Evolutionary conservation across 2,329 filamentous ascomycete species (phyloP).

Genomic region (Thielaviopsis populi): DNA sequence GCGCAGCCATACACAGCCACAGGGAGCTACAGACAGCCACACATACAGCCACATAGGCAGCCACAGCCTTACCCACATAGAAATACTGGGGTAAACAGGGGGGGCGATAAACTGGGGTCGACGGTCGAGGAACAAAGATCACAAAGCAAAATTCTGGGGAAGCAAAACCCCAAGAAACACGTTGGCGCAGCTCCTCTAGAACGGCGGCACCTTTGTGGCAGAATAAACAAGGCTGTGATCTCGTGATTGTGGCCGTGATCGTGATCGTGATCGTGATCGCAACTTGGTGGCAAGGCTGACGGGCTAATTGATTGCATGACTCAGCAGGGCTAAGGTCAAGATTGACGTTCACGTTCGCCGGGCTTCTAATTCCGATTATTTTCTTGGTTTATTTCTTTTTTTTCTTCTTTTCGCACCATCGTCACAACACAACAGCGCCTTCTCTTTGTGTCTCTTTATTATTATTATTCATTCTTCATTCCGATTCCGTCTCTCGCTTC

Average conservation of each 20-base stretch:
- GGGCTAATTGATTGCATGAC: neutral
- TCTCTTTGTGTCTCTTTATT: neutral
- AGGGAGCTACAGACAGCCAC: too few relatives aligned
- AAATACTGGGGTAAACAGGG: too few relatives aligned
- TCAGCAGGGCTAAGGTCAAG: neutral
- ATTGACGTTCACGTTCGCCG: neutral
- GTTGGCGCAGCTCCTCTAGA: too few relatives aligned
- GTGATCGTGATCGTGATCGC: neutral
- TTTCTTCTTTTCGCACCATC: neutral
- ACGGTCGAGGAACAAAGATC: neutral
- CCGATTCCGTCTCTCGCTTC: neutral
- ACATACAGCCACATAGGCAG: too few relatives aligned
- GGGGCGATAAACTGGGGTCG: too few relatives aligned
- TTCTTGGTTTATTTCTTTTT: neutral
- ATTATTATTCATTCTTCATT: neutral
- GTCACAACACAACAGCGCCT: neutral
- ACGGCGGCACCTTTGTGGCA: neutral
- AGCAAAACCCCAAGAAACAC: neutral
- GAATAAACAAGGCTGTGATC: neutral
- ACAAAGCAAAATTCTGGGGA: neutral
- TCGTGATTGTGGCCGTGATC: neutral
- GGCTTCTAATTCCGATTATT: neutral
- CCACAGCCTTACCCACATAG: too few relatives aligned
- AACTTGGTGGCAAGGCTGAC: neutral
- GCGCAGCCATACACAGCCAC: too few relatives aligned